phyloP scores from a whole-genome alignment of 106 monocot genomes.

The Dendrobium nobile region DNA sequence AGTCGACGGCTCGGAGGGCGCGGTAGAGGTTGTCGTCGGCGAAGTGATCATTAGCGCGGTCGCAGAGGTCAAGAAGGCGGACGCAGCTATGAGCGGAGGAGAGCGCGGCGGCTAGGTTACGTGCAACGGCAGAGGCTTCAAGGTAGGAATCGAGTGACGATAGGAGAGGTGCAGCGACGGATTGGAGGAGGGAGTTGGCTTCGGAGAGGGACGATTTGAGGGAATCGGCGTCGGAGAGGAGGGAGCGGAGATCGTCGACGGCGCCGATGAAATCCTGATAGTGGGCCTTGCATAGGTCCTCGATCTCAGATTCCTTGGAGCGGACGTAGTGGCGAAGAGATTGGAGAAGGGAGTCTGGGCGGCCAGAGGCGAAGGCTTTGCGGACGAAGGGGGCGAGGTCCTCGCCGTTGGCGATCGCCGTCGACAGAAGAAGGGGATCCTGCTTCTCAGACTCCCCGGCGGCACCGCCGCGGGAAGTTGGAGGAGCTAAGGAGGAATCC shows the following conservation, averaged over 20 bases:
- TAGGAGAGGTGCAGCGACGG: constrained; percentile 66
- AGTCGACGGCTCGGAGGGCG: constrained; percentile 66
- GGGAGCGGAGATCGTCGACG: constrained; percentile 96
- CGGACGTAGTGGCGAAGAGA: constrained; percentile 63
- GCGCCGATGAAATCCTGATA: constrained; percentile 97
- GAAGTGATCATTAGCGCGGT: constrained; percentile 59
- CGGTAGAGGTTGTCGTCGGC: constrained; percentile 49
- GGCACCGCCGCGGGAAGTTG: background rate
- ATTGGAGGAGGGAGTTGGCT: constrained; percentile 64
- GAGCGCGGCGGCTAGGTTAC: constrained; percentile 54
- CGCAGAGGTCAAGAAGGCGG: constrained; percentile 47
- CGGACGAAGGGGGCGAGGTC: constrained; percentile 93
- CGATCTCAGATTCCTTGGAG: constrained; percentile 90
- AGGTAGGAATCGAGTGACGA: constrained; percentile 62
- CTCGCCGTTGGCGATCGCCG: constrained; percentile 84
- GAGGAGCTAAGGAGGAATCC: background rate
- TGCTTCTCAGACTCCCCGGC: constrained; percentile 20
- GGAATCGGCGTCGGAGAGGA: constrained; percentile 81
- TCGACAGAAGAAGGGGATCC: constrained; percentile 53
- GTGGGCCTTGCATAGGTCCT: constrained; percentile 84
- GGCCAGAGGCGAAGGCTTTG: constrained; percentile 70
- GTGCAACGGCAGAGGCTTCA: constrained; percentile 48
- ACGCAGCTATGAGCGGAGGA: constrained; percentile 37
- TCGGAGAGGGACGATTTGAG: constrained; percentile 85
- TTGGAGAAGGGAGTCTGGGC: constrained; percentile 71